These are phyloP conservation scores for Stemphylium beticola DNA, from an alignment of 2,329 filamentous ascomycete species.

Conservation along the genomic window DNA sequence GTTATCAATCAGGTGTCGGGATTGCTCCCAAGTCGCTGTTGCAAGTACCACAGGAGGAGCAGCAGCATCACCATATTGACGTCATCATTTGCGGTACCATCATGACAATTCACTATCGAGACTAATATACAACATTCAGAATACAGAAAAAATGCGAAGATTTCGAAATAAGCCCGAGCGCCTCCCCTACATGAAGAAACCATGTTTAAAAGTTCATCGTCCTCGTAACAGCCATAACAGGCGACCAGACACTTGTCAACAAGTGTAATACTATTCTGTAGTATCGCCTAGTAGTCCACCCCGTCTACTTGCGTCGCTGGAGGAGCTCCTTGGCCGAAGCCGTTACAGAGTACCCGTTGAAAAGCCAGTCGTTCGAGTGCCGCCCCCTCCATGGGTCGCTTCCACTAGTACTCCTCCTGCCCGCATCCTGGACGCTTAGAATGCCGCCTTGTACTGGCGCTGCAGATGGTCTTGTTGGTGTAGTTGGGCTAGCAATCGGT, in stretches of 20 bases:
- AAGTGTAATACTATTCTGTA: slow-evolving; percentile 30
- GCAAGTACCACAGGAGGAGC: too few relatives aligned
- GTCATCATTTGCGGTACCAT: neutral
- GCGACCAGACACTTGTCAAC: slow-evolving; percentile 28
- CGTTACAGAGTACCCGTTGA: slow-evolving; percentile 47
- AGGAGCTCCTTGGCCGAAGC: slow-evolving; percentile 42
- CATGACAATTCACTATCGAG: neutral
- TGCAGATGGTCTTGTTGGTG: slow-evolving; percentile 15
- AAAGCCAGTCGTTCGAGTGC: slow-evolving; percentile 50
- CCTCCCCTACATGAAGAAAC: neutral
- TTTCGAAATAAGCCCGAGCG: neutral
- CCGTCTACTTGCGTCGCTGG: slow-evolving; percentile 28
- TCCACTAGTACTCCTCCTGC: slow-evolving; percentile 36
- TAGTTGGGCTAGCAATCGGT: slow-evolving; percentile 13
- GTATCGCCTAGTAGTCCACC: slow-evolving; percentile 13
- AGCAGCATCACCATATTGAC: neutral
- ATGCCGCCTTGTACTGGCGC: slow-evolving; percentile 26
- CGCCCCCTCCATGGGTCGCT: slow-evolving; percentile 47
- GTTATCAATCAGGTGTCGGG: too few relatives aligned
- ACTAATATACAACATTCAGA: slow-evolving; percentile 6
- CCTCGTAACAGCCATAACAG: neutral
- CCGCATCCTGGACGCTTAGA: slow-evolving; percentile 31
- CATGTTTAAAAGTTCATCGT: neutral
- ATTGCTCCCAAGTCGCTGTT: too few relatives aligned
- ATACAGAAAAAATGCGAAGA: neutral